These are phyloP conservation scores for Fragilaria radians DNA, from an alignment of 108 stramenopile genomes.

Conservation along the genomic window DNA sequence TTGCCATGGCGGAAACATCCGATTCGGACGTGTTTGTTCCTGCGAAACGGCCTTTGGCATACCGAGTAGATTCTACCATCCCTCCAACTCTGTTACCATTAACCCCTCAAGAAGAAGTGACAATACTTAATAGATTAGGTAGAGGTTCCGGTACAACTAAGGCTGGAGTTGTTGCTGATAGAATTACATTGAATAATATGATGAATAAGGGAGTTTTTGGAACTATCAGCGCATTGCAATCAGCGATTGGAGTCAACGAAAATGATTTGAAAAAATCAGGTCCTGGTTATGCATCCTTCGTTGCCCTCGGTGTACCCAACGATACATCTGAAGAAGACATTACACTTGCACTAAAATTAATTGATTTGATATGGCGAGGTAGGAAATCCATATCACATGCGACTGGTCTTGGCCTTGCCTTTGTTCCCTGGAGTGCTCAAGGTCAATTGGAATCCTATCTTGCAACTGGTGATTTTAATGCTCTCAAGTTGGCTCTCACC, in stretches of 20 bases:
- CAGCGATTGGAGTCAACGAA: constrained; percentile 1
- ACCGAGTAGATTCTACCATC: constrained; percentile 74
- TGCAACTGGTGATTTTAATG: constrained; percentile 5
- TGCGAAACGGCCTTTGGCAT: constrained; percentile 60
- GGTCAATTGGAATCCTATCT: constrained; percentile 51
- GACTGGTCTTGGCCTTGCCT: constrained; percentile 62
- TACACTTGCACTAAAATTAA: constrained; percentile 34
- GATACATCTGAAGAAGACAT: constrained; percentile 35
- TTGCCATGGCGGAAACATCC: not conserved
- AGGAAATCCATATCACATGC: constrained; percentile 15
- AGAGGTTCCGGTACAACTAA: constrained; percentile 64
- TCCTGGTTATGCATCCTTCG: constrained; percentile 44
- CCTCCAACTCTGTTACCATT: constrained; percentile 72
- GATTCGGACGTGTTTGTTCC: constrained; percentile 18
- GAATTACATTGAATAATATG: constrained; percentile 69
- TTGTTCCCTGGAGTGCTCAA: constrained; percentile 47
- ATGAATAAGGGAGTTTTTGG: constrained; percentile 79
- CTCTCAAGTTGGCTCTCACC: constrained; percentile 22
- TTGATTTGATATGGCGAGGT: constrained; percentile 37
- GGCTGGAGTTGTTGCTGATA: constrained; percentile 44
- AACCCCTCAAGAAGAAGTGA: constrained; percentile 31
- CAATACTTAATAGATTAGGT: constrained; percentile 54
- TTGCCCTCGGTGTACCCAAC: constrained; percentile 58
- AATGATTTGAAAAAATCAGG: constrained; percentile 13
- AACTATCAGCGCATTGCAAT: constrained; percentile 34